phyloP scores from a whole-genome alignment of 495 filamentous ascomycete genomes.

The Tetracladium setigerum region DNA sequence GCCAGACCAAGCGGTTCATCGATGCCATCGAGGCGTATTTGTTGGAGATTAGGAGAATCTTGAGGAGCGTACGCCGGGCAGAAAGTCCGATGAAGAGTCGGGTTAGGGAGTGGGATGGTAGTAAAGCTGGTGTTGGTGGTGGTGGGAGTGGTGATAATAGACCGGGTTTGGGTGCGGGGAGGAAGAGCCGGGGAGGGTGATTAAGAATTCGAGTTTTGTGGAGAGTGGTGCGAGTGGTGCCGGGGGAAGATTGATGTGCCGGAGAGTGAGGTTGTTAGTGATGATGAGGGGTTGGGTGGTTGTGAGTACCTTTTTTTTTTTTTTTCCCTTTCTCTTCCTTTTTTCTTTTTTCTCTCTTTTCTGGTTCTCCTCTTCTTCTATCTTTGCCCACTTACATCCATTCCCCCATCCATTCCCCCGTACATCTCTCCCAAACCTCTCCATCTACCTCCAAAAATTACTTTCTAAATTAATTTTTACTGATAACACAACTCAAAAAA shows the following conservation, averaged over 20 bases:
- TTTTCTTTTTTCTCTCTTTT: not conserved
- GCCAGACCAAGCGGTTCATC: conserved; percentile 85
- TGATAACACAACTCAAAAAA: not conserved
- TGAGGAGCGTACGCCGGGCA: conserved; percentile 49
- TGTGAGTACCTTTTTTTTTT: conserved; percentile 54
- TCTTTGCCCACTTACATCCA: too few species aligned
- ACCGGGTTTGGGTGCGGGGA: conserved; percentile 24
- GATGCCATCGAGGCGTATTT: conserved; percentile 86
- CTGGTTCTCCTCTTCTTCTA: conserved; percentile 9
- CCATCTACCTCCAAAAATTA: too few species aligned
- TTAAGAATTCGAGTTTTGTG: too few species aligned
- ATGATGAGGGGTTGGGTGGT: conserved; percentile 85
- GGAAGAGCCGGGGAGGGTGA: conserved; percentile 29
- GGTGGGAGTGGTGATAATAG: conserved; percentile 27
- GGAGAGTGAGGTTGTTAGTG: conserved; percentile 56
- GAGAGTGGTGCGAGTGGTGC: too few species aligned
- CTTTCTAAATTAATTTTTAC: too few species aligned
- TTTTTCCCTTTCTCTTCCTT: conserved; percentile 3
- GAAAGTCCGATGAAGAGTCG: conserved; percentile 48
- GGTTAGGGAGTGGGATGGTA: conserved; percentile 60
- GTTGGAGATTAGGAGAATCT: conserved; percentile 76
- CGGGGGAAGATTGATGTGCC: too few species aligned
- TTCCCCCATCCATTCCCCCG: too few species aligned
- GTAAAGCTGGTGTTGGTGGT: too few species aligned
- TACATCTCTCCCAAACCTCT: too few species aligned